Base-by-base conservation (phyloP, 1,284 basidiomycete genomes). In the Volvariella surrecta region DNA sequence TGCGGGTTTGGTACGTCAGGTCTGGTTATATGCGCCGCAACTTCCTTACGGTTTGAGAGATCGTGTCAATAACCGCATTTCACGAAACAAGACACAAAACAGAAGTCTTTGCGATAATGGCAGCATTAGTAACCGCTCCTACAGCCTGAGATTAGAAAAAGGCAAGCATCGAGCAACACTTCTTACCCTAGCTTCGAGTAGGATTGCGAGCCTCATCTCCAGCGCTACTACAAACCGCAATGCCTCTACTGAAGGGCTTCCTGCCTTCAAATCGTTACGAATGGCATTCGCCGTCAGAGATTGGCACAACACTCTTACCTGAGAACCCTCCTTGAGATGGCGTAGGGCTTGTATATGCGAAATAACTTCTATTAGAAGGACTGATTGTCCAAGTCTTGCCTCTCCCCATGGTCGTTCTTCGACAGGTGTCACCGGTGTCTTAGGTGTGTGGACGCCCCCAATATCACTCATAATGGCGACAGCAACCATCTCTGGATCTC, bases 401-500 rank as follows among this genome's bases (percentile, higher is more conserved):
- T 63, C 65, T 1, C 68, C 69, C 66, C 69, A 74, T 17, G 48
- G 48, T 11, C 47, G 52, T 4, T 34, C 40, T 3, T 45, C 47
- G 13, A 28, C 11, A 11, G 24, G 11, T 0, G 50, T 47, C 13
- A 28, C 11, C 6, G 24, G 11, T 0, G 50, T 47, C 13, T 52
- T 61, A 22, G 59, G 59, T 22, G 49, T 41, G 39, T 58, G 55
- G 45, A 49, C 54, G 52, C 50, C 58, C 3, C 62, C 61, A 7
- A 63, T 56, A 48, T 77, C 73, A 44, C 72, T 76, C 68, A 81
- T 73, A 35, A 89, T 58, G 3, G 82, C 83, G 3, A 89, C 73
- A 2, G 77, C 66, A 46, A 88, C 64, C 86, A 90, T 89, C 53
- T 88, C 83, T 1, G 81, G 70, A 58, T 89, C 80, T 16, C 76